phyloP scores from a whole-genome alignment of 345 rosid species.

The Eucalyptus melliodora region DNA sequence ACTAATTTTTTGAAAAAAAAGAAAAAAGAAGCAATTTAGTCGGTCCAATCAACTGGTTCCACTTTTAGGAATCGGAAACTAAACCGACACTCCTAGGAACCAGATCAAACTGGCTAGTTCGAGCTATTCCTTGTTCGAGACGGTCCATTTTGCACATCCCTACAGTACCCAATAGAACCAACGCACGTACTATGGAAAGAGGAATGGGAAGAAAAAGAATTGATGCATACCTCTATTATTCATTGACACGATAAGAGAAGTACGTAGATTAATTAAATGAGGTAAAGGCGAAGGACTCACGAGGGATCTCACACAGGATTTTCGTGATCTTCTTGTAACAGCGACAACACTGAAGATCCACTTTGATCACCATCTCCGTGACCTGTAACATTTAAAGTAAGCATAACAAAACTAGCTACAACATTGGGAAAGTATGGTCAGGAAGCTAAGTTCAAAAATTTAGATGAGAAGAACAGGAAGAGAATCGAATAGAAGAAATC shows the following conservation, averaged over 20 bases:
- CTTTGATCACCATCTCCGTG: neutral
- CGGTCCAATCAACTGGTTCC: no score
- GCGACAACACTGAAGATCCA: neutral
- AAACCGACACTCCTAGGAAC: no score
- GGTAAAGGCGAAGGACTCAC: conserved; percentile 25
- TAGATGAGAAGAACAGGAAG: neutral
- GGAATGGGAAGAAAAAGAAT: neutral
- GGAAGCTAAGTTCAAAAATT: neutral
- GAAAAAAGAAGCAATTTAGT: no score
- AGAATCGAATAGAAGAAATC: neutral
- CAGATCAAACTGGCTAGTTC: no score
- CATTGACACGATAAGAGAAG: neutral
- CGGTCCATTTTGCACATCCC: no score
- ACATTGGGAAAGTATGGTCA: neutral
- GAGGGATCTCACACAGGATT: conserved; percentile 46
- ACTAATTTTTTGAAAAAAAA: no score
- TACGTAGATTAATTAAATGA: neutral
- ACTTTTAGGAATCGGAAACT: no score
- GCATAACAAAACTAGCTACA: neutral
- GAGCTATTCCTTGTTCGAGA: no score
- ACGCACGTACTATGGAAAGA: neutral
- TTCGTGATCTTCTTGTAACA: conserved; percentile 48
- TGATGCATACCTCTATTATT: neutral
- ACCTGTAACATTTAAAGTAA: neutral
- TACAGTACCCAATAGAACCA: neutral